Evolutionary conservation across 257 asterid species (phyloP), one percentile per base, ranked within the genome.

Genomic region (Primulina tabacum): DNA sequence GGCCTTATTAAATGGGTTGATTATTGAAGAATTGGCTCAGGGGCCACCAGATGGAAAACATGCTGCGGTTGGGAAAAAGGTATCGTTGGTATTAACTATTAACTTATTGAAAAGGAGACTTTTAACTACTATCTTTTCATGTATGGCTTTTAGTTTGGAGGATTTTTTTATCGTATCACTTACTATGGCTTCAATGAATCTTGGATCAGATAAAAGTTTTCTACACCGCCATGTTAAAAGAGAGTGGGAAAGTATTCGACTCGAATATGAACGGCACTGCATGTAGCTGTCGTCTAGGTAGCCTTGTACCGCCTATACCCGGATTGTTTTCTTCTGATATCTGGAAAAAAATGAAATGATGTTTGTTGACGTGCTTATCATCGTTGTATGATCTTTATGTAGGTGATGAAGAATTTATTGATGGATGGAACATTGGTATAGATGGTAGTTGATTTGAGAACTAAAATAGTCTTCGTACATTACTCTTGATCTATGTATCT

Each of bases 351-450:
- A 6, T 7, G 40, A 71, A 20, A 18, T 18, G 47, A 32, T 52
- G 5, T 68, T 2, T 74, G 47, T 62, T 71, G 32, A 16, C 47
- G 30, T 70, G 33, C 73, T 58, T 68, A 60, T 64, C 37, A 8
- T 55, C 62, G 8, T 50, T 4, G 5, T 69, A 70, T 61, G 61
- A 47, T 81, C 67, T 47, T 58, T 55, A 18, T 78, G 60, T 89
- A 90, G 95, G 97, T 47, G 85, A 80, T 77, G 72, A 88, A 76
- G 80, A 58, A 16, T 38, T 62, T 68, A 79, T 84, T 28, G 96
- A 84, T 14, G 98, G 93, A 63, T 87, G 89, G 96, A 88, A 88
- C 71, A 55, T 77, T 67, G 97, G 98, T 52, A 74, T 92, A 16
- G 78, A 81, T 37, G 98, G 98, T 92, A 84, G 58, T 62, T 68